These are phyloP conservation scores for Diutina ranongensis DNA, from an alignment of 1,139 yeast species.

Conservation along the genomic window DNA sequence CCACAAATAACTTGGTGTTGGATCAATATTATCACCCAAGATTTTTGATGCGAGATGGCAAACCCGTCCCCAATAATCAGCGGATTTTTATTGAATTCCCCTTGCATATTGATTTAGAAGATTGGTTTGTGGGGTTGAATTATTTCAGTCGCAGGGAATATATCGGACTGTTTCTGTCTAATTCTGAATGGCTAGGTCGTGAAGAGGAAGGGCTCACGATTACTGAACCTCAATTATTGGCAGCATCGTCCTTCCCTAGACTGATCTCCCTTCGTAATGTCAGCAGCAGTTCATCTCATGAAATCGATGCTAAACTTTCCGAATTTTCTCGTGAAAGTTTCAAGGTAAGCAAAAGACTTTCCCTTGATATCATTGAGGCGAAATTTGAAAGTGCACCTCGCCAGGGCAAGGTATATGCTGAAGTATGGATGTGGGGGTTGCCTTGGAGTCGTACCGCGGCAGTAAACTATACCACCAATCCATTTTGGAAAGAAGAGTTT, in stretches of 20 bases:
- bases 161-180: conserved; percentile 21
- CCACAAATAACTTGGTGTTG: conserved; percentile 16
- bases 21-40: conserved; percentile 10
- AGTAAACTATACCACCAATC: conserved; percentile 36
- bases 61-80: conserved; percentile 23
- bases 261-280: conserved; percentile 1
- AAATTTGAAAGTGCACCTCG: conserved; percentile 24
- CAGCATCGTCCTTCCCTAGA: background rate
- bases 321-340: conserved; percentile 27
- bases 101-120: conserved; percentile 62
- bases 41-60: conserved; percentile 25
- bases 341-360: conserved; percentile 44
- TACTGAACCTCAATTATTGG: background rate
- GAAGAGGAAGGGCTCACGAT: background rate
- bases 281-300: background rate
- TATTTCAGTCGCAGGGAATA: conserved; percentile 58
- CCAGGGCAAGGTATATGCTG: conserved; percentile 41
- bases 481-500: conserved; percentile 68
- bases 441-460: conserved; percentile 63
- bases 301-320: conserved; percentile 10
- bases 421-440: conserved; percentile 52
- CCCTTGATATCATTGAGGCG: conserved; percentile 59
- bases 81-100: conserved; percentile 53
- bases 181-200: background rate
- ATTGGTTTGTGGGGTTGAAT: conserved; percentile 70